Conservation (phyloP, 208 protist genomes). For the Trypanosoma theileri region DNA sequence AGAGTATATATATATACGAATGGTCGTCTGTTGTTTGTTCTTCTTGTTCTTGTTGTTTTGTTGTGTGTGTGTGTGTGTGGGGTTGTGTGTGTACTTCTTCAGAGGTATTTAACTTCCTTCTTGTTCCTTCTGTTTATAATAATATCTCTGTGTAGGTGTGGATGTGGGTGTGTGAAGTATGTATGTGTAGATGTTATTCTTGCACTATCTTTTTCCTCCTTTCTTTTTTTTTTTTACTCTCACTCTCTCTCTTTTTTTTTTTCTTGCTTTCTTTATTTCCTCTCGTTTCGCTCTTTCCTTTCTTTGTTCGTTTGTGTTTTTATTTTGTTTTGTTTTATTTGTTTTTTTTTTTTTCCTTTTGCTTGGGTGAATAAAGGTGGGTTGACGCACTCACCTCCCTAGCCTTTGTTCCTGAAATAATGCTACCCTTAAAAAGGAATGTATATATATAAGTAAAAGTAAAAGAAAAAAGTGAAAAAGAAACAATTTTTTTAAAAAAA, state of each 20-base stretch:
- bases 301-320: neutral
- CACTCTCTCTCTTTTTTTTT: too few species aligned
- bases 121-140: too few species aligned
- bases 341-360: neutral
- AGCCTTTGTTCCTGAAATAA: neutral
- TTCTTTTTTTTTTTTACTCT: too few species aligned
- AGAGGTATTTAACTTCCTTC: too few species aligned
- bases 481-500: too few species aligned
- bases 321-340: neutral
- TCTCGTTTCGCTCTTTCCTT: neutral
- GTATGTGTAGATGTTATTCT: too few species aligned
- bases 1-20: conserved; percentile 1
- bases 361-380: neutral
- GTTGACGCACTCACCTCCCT: neutral
- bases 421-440: too few species aligned
- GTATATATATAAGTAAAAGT: neutral
- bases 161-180: too few species aligned
- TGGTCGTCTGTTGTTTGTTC: neutral
- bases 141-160: too few species aligned
- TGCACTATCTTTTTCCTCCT: too few species aligned
- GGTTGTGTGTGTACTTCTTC: neutral
- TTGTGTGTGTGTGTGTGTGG: neutral
- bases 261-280: neutral
- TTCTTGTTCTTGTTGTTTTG: neutral
- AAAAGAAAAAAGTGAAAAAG: neutral